These are phyloP conservation scores for Otatea glauca DNA, from an alignment of 176 grass and related monocot genomes.

Conservation along the genomic window DNA sequence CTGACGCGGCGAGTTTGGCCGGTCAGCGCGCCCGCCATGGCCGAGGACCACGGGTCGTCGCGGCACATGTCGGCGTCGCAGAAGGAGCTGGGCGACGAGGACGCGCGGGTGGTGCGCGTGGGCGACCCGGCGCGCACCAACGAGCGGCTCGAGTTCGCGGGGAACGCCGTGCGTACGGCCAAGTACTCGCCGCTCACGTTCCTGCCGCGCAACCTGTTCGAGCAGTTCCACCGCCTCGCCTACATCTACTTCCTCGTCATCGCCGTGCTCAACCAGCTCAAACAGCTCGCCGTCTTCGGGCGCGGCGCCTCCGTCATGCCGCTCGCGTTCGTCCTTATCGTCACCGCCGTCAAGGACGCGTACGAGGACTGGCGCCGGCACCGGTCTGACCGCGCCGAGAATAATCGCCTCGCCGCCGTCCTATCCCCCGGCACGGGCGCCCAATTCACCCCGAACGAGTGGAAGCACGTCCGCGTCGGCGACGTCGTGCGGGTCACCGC, in stretches of 20 bases:
- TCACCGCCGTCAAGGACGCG: conserved; percentile 94
- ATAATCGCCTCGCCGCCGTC: conserved; percentile 55
- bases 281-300: conserved; percentile 79
- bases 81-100: conserved; percentile 76
- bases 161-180: conserved; percentile 85
- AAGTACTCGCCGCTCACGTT: conserved; percentile 93
- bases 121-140: conserved; percentile 55
- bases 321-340: conserved; percentile 78
- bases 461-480: conserved; percentile 86
- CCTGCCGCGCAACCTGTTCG: conserved; percentile 91
- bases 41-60: conserved; percentile 67
- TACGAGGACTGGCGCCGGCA: conserved; percentile 97
- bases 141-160: conserved; percentile 61
- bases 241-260: conserved; percentile 96
- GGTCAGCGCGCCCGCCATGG: conserved; percentile 30
- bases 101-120: conserved; percentile 71
- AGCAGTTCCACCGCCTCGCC: conserved; percentile 95
- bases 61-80: conserved; percentile 66
- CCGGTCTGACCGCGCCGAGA: conserved; percentile 80
- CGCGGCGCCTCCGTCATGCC: conserved; percentile 77
- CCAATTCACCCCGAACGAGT: conserved; percentile 60
- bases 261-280: conserved; percentile 93
- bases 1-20: conserved; percentile 26
- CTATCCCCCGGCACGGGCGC: not conserved
- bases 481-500: conserved; percentile 60